A percentile compares a stretch with the other conserved stretches of the same genome.
Evolutionary conservation across 2,329 filamentous ascomycete species (phyloP).

Genomic region (Allantophomopsis cytisporea): DNA sequence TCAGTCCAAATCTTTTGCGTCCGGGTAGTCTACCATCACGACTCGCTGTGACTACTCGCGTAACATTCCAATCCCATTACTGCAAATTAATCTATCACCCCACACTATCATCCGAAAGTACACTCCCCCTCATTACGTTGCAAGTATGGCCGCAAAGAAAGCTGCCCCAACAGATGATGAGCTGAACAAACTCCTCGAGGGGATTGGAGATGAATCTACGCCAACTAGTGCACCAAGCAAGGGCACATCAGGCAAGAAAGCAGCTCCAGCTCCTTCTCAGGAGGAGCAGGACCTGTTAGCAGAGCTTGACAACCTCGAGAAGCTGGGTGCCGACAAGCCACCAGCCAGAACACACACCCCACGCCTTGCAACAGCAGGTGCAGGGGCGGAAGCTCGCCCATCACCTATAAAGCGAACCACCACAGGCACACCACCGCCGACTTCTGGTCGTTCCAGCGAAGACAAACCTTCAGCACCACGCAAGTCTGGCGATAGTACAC

Average conservation of each 20-base stretch:
- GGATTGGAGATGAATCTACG: constrained; percentile 36
- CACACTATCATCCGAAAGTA: no score
- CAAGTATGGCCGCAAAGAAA: constrained; percentile 46
- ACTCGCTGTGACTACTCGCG: no score
- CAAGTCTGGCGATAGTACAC: constrained; percentile 67
- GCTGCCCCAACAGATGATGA: constrained; percentile 43
- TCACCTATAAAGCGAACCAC: constrained; percentile 32
- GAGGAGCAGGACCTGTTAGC: constrained; percentile 64
- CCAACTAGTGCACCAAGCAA: constrained; percentile 35
- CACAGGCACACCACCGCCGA: constrained; percentile 29
- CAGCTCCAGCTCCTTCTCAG: constrained; percentile 21
- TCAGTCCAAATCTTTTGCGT: no score
- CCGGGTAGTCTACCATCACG: no score
- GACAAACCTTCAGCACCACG: constrained; percentile 41
- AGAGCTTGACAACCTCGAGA: constrained; percentile 68
- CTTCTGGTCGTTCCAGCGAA: constrained; percentile 44
- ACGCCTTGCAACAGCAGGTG: constrained; percentile 39
- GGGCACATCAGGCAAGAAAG: constrained; percentile 20
- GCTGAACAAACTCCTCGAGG: constrained; percentile 51
- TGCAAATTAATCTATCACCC: no score
- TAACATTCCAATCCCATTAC: no score
- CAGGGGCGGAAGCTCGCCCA: constrained; percentile 25
- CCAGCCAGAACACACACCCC: constrained; percentile 71
- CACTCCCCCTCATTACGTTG: background rate
- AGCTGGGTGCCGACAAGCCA: constrained; percentile 51